Evolutionary conservation across 768 basidiomycete genomes (phyloP).

Genomic region (Lepiota subincarnata): DNA sequence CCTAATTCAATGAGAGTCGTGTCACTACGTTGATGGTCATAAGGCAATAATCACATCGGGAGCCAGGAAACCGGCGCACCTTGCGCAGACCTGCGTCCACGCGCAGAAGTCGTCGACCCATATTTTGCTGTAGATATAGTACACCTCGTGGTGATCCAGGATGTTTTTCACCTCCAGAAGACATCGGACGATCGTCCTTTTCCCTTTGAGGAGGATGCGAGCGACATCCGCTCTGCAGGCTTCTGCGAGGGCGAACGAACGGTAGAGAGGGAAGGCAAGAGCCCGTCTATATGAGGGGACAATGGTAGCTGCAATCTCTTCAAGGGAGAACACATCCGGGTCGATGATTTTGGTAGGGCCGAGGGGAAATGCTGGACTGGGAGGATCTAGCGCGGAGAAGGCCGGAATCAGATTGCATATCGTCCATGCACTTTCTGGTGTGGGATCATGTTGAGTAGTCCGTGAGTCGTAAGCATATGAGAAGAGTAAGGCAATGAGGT

Average conservation of each 20-base stretch:
- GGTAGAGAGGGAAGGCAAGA: slow-evolving; percentile 74
- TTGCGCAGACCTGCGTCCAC: slow-evolving; percentile 72
- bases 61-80: slow-evolving; percentile 38
- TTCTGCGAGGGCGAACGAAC: slow-evolving; percentile 73
- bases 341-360: slow-evolving; percentile 21
- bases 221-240: slow-evolving; percentile 64
- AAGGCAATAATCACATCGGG: neutral
- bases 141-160: slow-evolving; percentile 79
- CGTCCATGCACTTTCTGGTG: slow-evolving; percentile 88
- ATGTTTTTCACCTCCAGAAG: slow-evolving; percentile 70
- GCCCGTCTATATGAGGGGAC: slow-evolving; percentile 68
- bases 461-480: slow-evolving; percentile 80
- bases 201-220: slow-evolving; percentile 52
- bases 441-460: slow-evolving; percentile 75
- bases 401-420: slow-evolving; percentile 66
- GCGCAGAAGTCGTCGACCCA: slow-evolving; percentile 84
- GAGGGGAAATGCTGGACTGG: slow-evolving; percentile 16
- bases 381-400: slow-evolving; percentile 78
- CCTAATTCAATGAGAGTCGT: slow-evolving; percentile 46
- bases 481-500: slow-evolving; percentile 68
- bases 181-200: slow-evolving; percentile 56
- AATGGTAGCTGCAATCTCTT: slow-evolving; percentile 50
- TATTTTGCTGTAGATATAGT: slow-evolving; percentile 84
- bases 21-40: slow-evolving; percentile 42
- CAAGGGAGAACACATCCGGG: slow-evolving; percentile 30